Evolutionary conservation across 768 basidiomycete genomes (phyloP), one percentile per base, ranked within the genome.

Genomic region (Xanthoconium purpureum): DNA sequence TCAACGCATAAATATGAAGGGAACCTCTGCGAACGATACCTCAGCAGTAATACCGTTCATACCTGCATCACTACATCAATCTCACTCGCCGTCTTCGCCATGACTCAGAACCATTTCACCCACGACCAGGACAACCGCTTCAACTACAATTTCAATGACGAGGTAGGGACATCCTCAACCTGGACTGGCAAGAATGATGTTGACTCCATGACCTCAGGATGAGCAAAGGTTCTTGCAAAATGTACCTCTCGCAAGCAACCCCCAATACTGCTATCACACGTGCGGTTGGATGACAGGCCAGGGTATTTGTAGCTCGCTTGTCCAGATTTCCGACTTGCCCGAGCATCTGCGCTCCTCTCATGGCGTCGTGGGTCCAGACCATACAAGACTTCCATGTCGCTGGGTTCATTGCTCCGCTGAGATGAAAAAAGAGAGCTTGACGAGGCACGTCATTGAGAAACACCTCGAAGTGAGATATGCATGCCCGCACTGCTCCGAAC

Each of bases 351-450:
- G 71, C 12, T 5, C 33, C 24, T 6, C 0, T 15, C 70, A 71
- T 13, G 59, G 61, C 13, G 15, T 73, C 28, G 2, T n/a, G 1
- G 69, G 63, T 9, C 15, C 60, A 17, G 70, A 67, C 0, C 44
- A 53, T 17, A 3, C 39, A 10, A 0, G 0, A 0, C 0, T 73
- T 13, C 32, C 0, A 1, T 71, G 71, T 10, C 29, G 8, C 32
- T 73, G 70, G 70, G 4, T 10, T 18, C 45, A 37, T 11, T 73
- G 70, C 30, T 20, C 3, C 4, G 0, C 29, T 11, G 49, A 44
- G 0, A 66, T 73, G 67, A 73, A 57, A 24, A 71, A 50, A 39
- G 69, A 71, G 54, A 69, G 71, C 20, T 29, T 71, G 14, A 32
- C 53, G 32, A 59, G 71, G 15, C 70, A 73, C 17, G 45, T 71